Base-by-base conservation (phyloP, 2,329 filamentous ascomycete genomes). In the Phoma sp. region DNA sequence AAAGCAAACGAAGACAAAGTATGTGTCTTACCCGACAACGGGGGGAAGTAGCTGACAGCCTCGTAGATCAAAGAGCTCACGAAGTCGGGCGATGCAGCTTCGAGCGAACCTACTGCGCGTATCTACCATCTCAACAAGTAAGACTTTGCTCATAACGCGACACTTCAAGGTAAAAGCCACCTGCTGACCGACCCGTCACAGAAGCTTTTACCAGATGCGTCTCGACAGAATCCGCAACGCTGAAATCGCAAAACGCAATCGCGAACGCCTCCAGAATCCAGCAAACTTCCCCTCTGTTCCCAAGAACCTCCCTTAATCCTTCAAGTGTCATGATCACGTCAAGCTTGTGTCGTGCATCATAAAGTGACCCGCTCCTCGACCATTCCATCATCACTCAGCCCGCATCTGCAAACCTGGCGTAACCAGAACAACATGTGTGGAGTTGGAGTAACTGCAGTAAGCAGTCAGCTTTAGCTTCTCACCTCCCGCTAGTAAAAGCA, bases 201-300 rank as follows among this genome's bases (percentile, higher is more conserved):
- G 91, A 65, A 83, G 86, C 24, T 96, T 99, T 75, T 96, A 91
- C 71, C 89, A 93, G 64, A 90, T 92, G 78, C 86, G 95, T 13
- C 72, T 96, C 45, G 86, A 91, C 71, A 89, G 89, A 70, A 88
- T 92, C 69, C 84, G 87, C 38, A 89, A 90, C 72, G 83, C 84
- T n/a, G 90, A 95, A 69, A 81, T 87, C 48, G 89, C 91, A 9
- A 96, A 87, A 75, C 82, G 89, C 47, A 95, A 93, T 68, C 86
- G 88, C 38, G 91, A 97, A 72, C 85, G 91, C 39, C 75, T 96
- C 56, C 88, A 85, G 59, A 89, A 92, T 68, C 90, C 91, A 1
- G 84, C 82, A 24, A 85, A 89, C 55, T 98, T 98, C 68, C 95
- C 95, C 1, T 89, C 90, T 37, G 91, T 95, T 1, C 93, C 93